A percentile compares a stretch with the other conserved stretches of the same genome.
These are phyloP conservation scores for Aspergillus nanangensis DNA, from an alignment of 495 filamentous ascomycete genomes.

Conservation along the genomic window DNA sequence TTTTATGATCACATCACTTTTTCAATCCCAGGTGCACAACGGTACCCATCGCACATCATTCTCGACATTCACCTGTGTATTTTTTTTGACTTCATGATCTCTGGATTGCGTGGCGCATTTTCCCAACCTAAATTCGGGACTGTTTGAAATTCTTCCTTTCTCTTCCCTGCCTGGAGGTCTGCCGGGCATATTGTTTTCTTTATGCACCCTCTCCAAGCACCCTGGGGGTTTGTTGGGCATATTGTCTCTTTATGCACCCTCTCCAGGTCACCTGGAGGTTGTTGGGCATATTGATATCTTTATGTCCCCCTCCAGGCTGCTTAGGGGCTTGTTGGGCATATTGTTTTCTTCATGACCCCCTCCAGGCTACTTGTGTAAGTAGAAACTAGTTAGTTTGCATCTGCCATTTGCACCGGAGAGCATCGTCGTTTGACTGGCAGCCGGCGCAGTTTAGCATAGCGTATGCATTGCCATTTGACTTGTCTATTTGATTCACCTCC, in stretches of 20 bases:
- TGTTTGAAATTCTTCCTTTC: background rate
- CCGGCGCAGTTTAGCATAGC: conserved; percentile 4
- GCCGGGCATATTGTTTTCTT: background rate
- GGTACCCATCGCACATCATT: too few species aligned
- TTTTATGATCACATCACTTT: background rate
- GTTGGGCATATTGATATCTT: too few species aligned
- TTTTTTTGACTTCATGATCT: conserved; percentile 6
- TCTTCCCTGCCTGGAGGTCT: background rate
- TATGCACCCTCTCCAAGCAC: too few species aligned
- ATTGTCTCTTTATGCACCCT: too few species aligned
- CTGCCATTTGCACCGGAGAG: background rate
- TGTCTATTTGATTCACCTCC: background rate
- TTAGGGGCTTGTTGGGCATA: too few species aligned
- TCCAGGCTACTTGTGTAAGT: too few species aligned
- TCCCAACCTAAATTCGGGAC: background rate
- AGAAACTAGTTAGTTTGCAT: conserved; percentile 4
- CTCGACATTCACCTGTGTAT: background rate
- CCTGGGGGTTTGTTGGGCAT: too few species aligned
- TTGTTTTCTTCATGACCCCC: too few species aligned
- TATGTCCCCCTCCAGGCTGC: too few species aligned
- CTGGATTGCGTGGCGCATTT: background rate
- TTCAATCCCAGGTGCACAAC: too few species aligned
- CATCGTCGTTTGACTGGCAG: conserved; percentile 3
- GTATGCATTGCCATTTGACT: conserved; percentile 1
- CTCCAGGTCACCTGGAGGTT: too few species aligned